Evolutionary conservation across 2,329 filamentous ascomycete species (phyloP).

Genomic region (Diaporthe humulicola): DNA sequence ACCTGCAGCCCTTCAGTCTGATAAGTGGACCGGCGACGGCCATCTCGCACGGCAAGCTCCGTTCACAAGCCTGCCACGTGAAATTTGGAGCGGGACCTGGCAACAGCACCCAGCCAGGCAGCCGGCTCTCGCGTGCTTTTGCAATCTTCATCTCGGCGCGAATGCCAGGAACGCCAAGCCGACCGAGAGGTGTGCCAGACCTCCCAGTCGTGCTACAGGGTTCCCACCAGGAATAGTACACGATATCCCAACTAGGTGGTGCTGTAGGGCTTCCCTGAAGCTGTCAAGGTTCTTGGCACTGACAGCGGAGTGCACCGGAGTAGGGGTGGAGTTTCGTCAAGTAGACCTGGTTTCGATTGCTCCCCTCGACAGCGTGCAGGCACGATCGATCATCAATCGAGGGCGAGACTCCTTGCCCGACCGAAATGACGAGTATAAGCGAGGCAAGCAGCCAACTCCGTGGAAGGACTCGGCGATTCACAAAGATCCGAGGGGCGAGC

Average conservation of each 20-base stretch:
- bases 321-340: not conserved
- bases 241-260: not conserved
- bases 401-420: not conserved
- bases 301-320: constrained; percentile 20
- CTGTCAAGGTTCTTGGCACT: constrained; percentile 23
- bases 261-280: constrained; percentile 15
- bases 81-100: constrained; percentile 6
- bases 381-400: constrained; percentile 10
- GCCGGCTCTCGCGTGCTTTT: not conserved
- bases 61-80: constrained; percentile 9
- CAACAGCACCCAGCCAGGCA: constrained; percentile 4
- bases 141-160: not conserved
- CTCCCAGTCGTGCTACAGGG: constrained; percentile 6
- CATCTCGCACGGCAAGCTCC: constrained; percentile 4
- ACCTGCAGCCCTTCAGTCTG: not conserved
- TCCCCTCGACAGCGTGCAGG: not conserved
- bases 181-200: constrained; percentile 17
- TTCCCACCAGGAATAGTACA: not conserved
- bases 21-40: not conserved
- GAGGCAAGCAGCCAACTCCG: not conserved
- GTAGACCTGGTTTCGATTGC: constrained; percentile 13
- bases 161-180: constrained; percentile 7
- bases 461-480: not conserved
- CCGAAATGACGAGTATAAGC: not conserved
- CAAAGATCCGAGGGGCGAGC: not conserved